A percentile compares a stretch with the other conserved stretches of the same genome.
phyloP scores from a whole-genome alignment of 192 early-diverging fungal species.

The Backusella tarrabulga region DNA sequence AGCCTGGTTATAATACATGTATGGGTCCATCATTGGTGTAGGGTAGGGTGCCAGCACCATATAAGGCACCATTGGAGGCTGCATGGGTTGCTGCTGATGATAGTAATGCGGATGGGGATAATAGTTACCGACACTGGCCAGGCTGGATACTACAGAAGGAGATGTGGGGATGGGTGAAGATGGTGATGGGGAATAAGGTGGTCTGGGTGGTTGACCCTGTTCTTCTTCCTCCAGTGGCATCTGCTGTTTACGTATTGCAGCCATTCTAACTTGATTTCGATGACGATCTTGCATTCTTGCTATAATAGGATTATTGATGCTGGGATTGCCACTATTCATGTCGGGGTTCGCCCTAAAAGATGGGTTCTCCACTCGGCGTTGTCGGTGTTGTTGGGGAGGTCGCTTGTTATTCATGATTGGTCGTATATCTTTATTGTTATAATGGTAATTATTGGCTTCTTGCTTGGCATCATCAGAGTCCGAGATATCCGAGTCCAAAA shows the following conservation, averaged over 20 bases:
- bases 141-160: neutral
- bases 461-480: slow-evolving; percentile 13
- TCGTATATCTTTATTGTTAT: neutral
- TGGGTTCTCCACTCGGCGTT: slow-evolving; percentile 14
- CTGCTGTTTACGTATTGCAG: slow-evolving; percentile 14
- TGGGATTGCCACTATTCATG: neutral
- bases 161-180: neutral
- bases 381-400: slow-evolving; percentile 7
- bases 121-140: neutral
- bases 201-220: neutral
- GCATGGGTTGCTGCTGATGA: neutral
- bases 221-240: neutral
- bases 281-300: slow-evolving; percentile 23
- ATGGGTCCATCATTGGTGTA: neutral
- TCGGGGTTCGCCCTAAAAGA: slow-evolving; percentile 8
- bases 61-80: slow-evolving; percentile 2
- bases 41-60: neutral
- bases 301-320: slow-evolving; percentile 11
- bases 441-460: neutral
- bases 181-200: neutral
- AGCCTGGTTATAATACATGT: neutral
- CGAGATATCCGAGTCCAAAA: slow-evolving; percentile 22
- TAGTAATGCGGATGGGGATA: neutral
- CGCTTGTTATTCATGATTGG: slow-evolving; percentile 14
- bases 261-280: slow-evolving; percentile 22